Evolutionary conservation across 2,329 filamentous ascomycete genomes (phyloP).

Genomic region (Colletotrichum navitas): DNA sequence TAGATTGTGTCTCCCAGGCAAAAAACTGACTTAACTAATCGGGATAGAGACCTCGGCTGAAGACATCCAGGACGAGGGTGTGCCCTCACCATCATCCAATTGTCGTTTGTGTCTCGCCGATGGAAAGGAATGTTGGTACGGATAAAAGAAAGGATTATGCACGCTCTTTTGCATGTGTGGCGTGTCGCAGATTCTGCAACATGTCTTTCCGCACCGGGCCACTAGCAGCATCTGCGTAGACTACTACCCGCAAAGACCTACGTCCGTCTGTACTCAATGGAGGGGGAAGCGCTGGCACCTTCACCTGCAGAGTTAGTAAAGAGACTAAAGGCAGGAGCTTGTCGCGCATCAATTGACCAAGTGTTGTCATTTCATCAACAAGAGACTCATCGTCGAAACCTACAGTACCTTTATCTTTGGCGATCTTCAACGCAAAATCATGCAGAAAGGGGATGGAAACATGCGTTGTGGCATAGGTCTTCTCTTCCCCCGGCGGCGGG

Average conservation of each 20-base stretch:
- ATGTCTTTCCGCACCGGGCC: slow-evolving; percentile 33
- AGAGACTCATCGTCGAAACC: neutral
- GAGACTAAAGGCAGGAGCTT: neutral
- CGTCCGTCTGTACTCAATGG: neutral
- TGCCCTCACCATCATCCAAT: neutral
- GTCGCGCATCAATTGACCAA: neutral
- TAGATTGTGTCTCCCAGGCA: neutral
- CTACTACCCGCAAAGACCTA: neutral
- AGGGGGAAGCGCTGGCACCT: neutral
- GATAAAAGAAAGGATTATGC: slow-evolving; percentile 28
- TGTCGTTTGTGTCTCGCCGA: slow-evolving; percentile 14
- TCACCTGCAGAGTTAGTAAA: neutral
- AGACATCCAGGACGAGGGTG: neutral
- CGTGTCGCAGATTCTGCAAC: slow-evolving; percentile 41
- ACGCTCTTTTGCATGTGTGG: slow-evolving; percentile 30
- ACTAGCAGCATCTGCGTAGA: slow-evolving; percentile 21
- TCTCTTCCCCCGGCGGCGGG: slow-evolving; percentile 1
- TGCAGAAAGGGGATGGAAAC: slow-evolving; percentile 1
- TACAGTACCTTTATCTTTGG: neutral
- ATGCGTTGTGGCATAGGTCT: slow-evolving; percentile 6
- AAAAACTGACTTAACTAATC: slow-evolving; percentile 13
- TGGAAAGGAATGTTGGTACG: slow-evolving; percentile 3
- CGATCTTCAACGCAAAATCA: neutral
- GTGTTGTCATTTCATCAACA: neutral
- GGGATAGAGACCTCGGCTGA: slow-evolving; percentile 25